Base-by-base conservation (phyloP, 1,284 basidiomycete genomes). In the Leccinum griseonigrum region DNA sequence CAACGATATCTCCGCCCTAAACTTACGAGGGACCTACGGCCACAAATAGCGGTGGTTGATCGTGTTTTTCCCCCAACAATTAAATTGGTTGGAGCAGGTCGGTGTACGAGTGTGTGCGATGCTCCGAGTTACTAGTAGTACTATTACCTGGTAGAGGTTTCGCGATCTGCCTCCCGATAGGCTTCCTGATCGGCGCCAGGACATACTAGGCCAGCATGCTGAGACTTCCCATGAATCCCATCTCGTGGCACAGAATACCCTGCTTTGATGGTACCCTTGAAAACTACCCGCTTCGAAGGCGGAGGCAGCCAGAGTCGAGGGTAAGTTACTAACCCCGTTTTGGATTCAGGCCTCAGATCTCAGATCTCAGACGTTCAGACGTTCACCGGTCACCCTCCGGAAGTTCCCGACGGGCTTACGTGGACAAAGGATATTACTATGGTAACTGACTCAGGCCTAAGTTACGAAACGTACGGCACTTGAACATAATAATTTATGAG, bases 1-100 rank as follows among this genome's bases (percentile, higher is more conserved):
- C 32, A 67, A 60, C 57, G 36, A 61, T 60, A 73, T 70, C 68
- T 62, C 68, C 66, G 61, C 61, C 56, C 55, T 59, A 64, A 64
- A 69, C 28, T 43, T 56, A 40, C 38, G n/a, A 43, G 18, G 22
- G 38, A 56, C 58, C 54, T 71, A 61, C 36, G 10, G 48, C 32
- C 28, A 40, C 55, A 60, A 62, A 55, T 57, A 50, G 59, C 48
- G 40, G 52, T 59, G 54, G 54, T 36, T 18, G 22, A n/a, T 52
- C 5, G 31, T 31, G 50, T 28, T 9, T 51, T 22, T 26, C 22
- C 22, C 22, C 22, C 34, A 32, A 40, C 54, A 31, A 57, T 26
- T 26, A 26, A 53, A 58, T 53, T 38, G 16, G 6, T 54, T 66
- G 55, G 43, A 54, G 51, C 9, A 59, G 36, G 51, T 68, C 53